Evolutionary conservation across 768 basidiomycete genomes (phyloP).

Genomic region (Chalciporus piperatus): DNA sequence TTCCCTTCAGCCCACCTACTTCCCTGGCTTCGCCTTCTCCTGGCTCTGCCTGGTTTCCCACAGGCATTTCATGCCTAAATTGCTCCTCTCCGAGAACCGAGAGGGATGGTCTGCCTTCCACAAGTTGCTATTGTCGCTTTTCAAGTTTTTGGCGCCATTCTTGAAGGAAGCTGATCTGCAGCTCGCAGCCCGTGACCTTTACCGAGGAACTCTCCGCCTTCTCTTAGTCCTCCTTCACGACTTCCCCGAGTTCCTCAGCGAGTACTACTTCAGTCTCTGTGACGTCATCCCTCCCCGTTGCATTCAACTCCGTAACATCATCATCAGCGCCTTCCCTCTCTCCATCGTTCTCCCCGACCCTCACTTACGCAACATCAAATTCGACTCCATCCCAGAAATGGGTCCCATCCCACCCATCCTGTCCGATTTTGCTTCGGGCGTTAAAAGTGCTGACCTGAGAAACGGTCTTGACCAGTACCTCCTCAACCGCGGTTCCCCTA

Average conservation of each 20-base stretch:
- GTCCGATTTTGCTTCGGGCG: constrained; percentile 83
- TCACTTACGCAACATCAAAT: constrained; percentile 68
- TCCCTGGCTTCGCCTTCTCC: constrained; percentile 97
- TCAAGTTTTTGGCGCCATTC: constrained; percentile 94
- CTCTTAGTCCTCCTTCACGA: constrained; percentile 96
- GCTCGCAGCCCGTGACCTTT: constrained; percentile 79
- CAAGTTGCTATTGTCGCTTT: constrained; percentile 86
- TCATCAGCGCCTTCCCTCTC: constrained; percentile 92
- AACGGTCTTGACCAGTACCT: constrained; percentile 82
- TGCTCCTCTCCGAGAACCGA: constrained; percentile 82
- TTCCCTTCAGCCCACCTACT: constrained; percentile 92
- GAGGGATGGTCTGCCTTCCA: constrained; percentile 99
- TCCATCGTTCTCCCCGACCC: constrained; percentile 82
- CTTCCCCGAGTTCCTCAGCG: constrained; percentile 97
- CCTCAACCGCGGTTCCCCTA: constrained; percentile 66
- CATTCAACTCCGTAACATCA: constrained; percentile 94
- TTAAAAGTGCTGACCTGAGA: constrained; percentile 80
- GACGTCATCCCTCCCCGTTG: constrained; percentile 91
- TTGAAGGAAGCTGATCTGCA: constrained; percentile 79
- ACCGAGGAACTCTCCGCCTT: constrained; percentile 85
- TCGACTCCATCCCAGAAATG: constrained; percentile 84
- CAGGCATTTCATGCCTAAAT: constrained; percentile 94
- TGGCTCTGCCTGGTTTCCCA: constrained; percentile 98
- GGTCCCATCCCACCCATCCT: constrained; percentile 88
- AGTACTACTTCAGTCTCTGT: constrained; percentile 94